Evolutionary conservation across 148 eudicot genomes (phyloP), one percentile per base, ranked within the genome.

Genomic region (Chenopodium berlandieri): DNA sequence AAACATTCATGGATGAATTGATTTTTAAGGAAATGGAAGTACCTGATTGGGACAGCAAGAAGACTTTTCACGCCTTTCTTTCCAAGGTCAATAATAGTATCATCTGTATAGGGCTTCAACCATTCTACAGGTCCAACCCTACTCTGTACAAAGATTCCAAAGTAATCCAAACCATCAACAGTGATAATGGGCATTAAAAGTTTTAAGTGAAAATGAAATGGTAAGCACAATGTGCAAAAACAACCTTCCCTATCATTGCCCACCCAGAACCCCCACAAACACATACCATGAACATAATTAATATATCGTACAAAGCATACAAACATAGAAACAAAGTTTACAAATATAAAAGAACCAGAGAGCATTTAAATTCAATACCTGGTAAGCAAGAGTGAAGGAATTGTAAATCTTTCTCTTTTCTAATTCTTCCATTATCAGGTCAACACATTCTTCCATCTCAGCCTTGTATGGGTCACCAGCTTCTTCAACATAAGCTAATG

Each of bases 391-490:
- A 22, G 97, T 95, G 79, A 89, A 93, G 47, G 91, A 83, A 86
- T 95, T 95, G 67, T 83, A 84, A 60, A 88, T 69, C 63, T 87
- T 87, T 86, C 97, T 86, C 79, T 83, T 91, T 81, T 95, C 97
- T 44, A 94, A 89, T 86, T 93, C 97, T 81, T 92, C 97, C 99
- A 95, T 95, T 67, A 95, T 95, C 85, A 95, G 84, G 83, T 93
- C 95, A 58, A 95, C 97, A 73, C 99, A 95, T 90, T 95, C 99
- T 87, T 95, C 97, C 99, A 95, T 95, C 91, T 95, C 97, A 70
- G 97, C 97, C 89, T 95, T 95, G 89, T 95, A 95, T 52, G 99
- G 99, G 76, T 95, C 99, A 86, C 99, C 99, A 81, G 99, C 99
- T 91, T 95, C 97, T 85, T 95, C 97, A 75, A 94, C 97, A 82